Evolutionary conservation across 768 basidiomycete species (phyloP).

Genomic region (Collybiopsis luxurians): DNA sequence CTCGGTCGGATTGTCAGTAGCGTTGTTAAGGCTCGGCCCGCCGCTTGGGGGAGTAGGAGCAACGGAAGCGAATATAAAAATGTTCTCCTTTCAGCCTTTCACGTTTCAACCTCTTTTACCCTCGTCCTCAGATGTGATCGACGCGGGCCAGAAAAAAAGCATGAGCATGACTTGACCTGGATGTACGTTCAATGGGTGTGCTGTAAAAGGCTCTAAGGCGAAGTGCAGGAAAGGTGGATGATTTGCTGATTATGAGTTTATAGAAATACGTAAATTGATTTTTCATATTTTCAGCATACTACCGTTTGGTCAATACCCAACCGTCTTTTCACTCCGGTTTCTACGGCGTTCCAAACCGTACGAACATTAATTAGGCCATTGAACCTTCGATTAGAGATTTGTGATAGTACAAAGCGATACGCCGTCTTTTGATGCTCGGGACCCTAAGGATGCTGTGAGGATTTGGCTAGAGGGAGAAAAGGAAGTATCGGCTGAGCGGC

Average conservation of each 20-base stretch:
- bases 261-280: neutral
- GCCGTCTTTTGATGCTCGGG: too few relatives aligned
- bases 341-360: constrained; percentile 96
- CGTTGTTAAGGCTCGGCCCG: too few relatives aligned
- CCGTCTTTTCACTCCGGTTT: constrained; percentile 84
- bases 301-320: constrained; percentile 73
- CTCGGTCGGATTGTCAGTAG: too few relatives aligned
- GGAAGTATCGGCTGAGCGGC: too few relatives aligned
- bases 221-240: constrained; percentile 94
- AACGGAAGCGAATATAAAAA: constrained; percentile 79
- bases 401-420: too few relatives aligned
- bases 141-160: constrained; percentile 65
- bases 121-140: too few relatives aligned
- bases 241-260: constrained; percentile 84
- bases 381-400: too few relatives aligned
- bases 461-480: too few relatives aligned
- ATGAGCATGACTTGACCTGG: constrained; percentile 92
- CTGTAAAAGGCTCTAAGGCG: constrained; percentile 91
- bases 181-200: constrained; percentile 89
- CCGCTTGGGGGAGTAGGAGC: constrained; percentile 61
- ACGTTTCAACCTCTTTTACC: constrained; percentile 30
- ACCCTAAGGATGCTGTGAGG: too few relatives aligned
- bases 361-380: too few relatives aligned
- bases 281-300: constrained; percentile 78
- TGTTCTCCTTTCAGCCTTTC: constrained; percentile 86